Evolutionary conservation across 441 rosid genomes (phyloP).

Genomic region (Kokia cookei): DNA sequence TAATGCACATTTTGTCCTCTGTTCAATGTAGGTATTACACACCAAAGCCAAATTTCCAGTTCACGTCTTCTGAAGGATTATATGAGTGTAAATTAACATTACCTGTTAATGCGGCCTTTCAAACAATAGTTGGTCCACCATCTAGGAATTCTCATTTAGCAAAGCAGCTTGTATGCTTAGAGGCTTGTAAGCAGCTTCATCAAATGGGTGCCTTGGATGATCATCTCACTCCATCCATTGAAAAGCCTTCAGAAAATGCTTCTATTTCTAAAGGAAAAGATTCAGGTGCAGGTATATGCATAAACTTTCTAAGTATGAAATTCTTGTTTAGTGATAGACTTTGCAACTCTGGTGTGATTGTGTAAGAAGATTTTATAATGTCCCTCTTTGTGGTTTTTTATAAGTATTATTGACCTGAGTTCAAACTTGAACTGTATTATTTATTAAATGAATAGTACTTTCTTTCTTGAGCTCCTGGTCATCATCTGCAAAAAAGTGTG

Average conservation of each 20-base stretch:
- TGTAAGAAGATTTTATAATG: neutral
- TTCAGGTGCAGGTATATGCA: constrained; percentile 16
- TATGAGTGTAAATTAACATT: constrained; percentile 41
- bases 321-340: neutral
- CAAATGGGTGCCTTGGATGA: constrained; percentile 51
- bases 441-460: neutral
- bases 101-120: constrained; percentile 53
- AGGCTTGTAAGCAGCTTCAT: constrained; percentile 69
- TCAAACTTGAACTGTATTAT: neutral
- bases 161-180: constrained; percentile 62
- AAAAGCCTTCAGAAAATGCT: constrained; percentile 28
- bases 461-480: neutral
- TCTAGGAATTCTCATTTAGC: constrained; percentile 46
- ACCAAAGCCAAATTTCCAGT: constrained; percentile 48
- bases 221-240: constrained; percentile 38
- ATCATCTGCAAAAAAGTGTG: neutral
- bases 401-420: neutral
- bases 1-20: neutral
- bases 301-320: neutral
- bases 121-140: constrained; percentile 49
- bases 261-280: constrained; percentile 29
- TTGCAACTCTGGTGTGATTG: neutral
- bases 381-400: neutral
- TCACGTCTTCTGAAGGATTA: constrained; percentile 23
- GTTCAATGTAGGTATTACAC: constrained; percentile 34